These are phyloP conservation scores for Gracilaria gracilis DNA, from an alignment of 23 red algal species.

Conservation along the genomic window DNA sequence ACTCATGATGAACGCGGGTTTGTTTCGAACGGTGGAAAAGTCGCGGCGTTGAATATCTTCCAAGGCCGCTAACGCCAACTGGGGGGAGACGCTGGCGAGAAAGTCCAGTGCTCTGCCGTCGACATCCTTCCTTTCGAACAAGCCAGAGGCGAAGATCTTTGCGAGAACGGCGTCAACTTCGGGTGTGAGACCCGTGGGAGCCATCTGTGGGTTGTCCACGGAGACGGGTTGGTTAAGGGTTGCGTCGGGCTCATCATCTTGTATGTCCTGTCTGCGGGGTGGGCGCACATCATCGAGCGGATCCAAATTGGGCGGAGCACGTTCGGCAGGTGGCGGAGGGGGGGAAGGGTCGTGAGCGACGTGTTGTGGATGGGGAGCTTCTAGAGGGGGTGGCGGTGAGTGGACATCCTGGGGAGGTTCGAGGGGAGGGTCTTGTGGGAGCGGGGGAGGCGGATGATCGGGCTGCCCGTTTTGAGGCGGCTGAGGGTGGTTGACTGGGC, in stretches of 20 bases:
- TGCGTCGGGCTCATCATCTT: background rate
- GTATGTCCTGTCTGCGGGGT: conserved; percentile 17
- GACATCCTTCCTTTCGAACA: conserved; percentile 67
- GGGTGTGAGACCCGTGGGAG: conserved; percentile 51
- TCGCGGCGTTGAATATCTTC: conserved; percentile 80
- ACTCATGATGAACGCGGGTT: conserved; percentile 86
- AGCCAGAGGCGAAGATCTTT: conserved; percentile 63
- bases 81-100: conserved; percentile 62
- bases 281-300: conserved; percentile 42
- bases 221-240: conserved; percentile 1
- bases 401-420: too few species aligned
- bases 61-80: conserved; percentile 71
- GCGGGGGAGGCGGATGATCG: background rate
- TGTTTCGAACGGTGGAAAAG: conserved; percentile 86
- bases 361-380: background rate
- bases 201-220: background rate
- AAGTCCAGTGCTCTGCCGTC: conserved; percentile 76
- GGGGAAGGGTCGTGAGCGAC: conserved; percentile 2
- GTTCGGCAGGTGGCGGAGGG: conserved; percentile 18
- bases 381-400: background rate
- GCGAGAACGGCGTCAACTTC: conserved; percentile 61
- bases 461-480: conserved; percentile 13
- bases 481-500: conserved; percentile 11
- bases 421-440: background rate
- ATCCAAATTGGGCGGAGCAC: background rate